Percentiles rank a stretch among this genome's conserved stretches.
Conservation (phyloP, 805 yeast species). For the Yarrowia divulgata region DNA sequence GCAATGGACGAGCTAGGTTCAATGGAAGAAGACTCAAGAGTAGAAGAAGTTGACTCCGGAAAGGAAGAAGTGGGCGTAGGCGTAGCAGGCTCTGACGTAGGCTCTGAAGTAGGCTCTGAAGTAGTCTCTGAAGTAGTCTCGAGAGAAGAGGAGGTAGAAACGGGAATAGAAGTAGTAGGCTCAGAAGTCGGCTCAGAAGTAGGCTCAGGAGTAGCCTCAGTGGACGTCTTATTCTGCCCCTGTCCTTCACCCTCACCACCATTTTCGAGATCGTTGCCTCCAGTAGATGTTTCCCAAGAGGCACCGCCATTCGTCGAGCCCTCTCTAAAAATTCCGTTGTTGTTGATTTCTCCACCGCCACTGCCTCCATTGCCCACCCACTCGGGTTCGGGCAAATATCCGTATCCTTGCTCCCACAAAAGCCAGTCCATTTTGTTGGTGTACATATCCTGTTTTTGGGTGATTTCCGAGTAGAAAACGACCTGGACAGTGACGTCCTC, state of each 20-base stretch:
- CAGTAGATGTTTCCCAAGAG: no score
- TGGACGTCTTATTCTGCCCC: background rate
- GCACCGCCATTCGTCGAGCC: no score
- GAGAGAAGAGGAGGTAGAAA: no score
- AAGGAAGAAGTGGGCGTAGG: background rate
- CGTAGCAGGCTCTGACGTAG: background rate
- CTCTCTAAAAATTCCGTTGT: no score
- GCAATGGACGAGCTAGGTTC: background rate
- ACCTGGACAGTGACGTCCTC: constrained; percentile 20
- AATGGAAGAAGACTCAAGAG: background rate
- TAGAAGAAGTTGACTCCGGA: background rate
- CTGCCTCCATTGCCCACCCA: no score
- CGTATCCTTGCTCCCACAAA: constrained; percentile 22
- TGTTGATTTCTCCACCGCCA: no score
- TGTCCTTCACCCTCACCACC: no score
- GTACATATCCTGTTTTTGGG: background rate
- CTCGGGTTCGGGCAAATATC: no score
- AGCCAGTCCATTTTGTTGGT: constrained; percentile 21
- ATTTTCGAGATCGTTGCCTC: no score
- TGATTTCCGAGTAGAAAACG: constrained; percentile 11
- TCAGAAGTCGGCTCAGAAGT: no score
- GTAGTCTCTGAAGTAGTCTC: background rate
- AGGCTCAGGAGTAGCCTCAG: no score
- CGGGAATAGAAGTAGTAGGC: no score
- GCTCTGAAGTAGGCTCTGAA: background rate